These are phyloP conservation scores for Bryum argenteum DNA, from an alignment of 225 moss, liverwort and hornwort species.

Conservation along the genomic window DNA sequence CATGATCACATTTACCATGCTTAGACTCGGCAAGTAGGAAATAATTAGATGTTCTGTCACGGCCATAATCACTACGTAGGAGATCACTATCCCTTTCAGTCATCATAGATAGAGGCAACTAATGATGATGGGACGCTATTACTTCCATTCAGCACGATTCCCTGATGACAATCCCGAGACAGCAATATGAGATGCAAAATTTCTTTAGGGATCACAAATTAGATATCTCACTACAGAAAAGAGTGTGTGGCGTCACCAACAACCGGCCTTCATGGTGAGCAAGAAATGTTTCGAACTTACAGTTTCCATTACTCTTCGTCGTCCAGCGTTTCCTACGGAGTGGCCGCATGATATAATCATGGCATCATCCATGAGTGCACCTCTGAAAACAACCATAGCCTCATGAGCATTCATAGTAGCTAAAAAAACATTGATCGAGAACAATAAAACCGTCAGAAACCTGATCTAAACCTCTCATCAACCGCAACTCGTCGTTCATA, in stretches of 20 bases:
- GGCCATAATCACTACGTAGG: no score
- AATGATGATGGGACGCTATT: no score
- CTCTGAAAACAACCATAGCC: conserved; percentile 50
- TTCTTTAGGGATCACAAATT: no score
- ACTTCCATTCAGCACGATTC: no score
- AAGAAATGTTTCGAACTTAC: conserved; percentile 49
- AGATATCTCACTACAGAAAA: no score
- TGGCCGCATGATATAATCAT: conserved; percentile 95
- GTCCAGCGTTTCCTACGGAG: conserved; percentile 85
- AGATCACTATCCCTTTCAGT: no score
- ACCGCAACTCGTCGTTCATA: no score
- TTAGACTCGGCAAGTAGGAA: not conserved
- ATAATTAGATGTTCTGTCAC: no score
- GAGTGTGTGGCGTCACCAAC: not conserved
- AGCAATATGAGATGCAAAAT: no score
- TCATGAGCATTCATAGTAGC: conserved; percentile 1
- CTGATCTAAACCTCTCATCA: no score
- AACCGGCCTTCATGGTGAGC: not conserved
- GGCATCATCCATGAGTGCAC: conserved; percentile 97
- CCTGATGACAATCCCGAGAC: no score
- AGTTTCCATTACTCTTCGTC: conserved; percentile 79
- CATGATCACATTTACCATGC: conserved; percentile 22
- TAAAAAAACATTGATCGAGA: not conserved
- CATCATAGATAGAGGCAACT: no score
- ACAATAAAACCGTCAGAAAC: not conserved